These are phyloP conservation scores for Cynanchum wilfordii DNA, from an alignment of 257 asterid species.

Conservation along the genomic window DNA sequence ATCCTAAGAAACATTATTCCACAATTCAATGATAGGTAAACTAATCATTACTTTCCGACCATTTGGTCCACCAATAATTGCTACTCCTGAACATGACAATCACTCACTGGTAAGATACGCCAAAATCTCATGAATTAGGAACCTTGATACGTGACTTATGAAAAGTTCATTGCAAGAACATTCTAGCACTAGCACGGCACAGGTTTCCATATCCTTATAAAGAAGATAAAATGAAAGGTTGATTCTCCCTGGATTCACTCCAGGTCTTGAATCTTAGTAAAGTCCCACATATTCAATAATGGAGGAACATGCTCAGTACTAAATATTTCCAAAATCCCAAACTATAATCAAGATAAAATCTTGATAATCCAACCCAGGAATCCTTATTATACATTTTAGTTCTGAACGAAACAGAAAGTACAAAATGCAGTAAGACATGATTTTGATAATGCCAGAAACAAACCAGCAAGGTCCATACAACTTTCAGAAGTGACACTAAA, in stretches of 20 bases:
- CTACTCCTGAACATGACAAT: not conserved
- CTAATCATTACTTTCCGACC: not conserved
- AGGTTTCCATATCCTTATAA: not conserved
- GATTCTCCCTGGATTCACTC: not conserved
- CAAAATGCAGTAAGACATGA: not conserved
- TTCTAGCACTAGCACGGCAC: not conserved
- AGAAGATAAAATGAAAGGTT: not conserved
- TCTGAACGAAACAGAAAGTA: not conserved
- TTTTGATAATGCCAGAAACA: constrained; percentile 8
- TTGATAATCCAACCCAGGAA: not conserved
- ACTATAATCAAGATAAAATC: not conserved
- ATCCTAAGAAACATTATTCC: not conserved
- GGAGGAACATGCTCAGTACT: not conserved
- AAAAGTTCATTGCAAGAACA: not conserved
- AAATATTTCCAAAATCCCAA: not conserved
- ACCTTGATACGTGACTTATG: not conserved
- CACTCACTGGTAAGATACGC: not conserved
- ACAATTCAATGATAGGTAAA: not conserved
- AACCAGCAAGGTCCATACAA: not conserved
- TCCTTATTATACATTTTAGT: not conserved
- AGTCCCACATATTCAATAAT: not conserved
- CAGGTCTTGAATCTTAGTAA: not conserved
- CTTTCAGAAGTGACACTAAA: not conserved
- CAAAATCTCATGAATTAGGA: not conserved
- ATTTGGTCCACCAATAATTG: not conserved